Base-by-base conservation (phyloP, 495 filamentous ascomycete species). In the Talaromyces adpressus region DNA sequence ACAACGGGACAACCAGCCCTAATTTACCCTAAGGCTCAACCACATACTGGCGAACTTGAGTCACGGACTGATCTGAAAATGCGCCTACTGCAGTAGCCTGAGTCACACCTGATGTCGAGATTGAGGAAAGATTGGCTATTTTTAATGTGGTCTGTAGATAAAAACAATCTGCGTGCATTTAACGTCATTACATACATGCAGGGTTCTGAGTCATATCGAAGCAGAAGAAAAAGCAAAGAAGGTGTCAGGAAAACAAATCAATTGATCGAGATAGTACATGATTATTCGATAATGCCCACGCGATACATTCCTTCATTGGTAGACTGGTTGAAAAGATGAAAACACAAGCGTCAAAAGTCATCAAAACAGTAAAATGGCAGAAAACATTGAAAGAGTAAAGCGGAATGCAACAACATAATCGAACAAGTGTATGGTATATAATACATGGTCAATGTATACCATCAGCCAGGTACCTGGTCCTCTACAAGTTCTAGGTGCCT, bases 141-240 rank as follows among this genome's bases (percentile, higher is more conserved):
- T 20, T 49, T 20, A 8, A 9, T 20, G 6, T 49, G n/a, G 16
- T 49, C 22, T 49, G 45, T 27, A 9, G 20, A 29, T 25, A 29
- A 54, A 20, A 14, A 54, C 12, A 54, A 54, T 25, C 14, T 54
- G 51, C 20, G 51, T 54, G 51, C 25, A 54, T 49, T 49, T 49
- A 49, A 49, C 1, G 54, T 59, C 56, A 23, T 52, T 64, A 57
- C 32, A 62, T 67, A 66, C 47, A 62, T 56, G 49, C 41, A 62
- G 67, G 58, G 39, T 32, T 59, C 52, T 67, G 65, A 63, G 62
- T 65, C 65, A 54, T 61, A 29, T 53, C 65, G 59, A 3, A 51
- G 57, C 61, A 56, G 60, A 41, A 53, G 57, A 57, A 53, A 22
- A 63, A 51, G 20, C 45, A 23, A 63, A n/a, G n/a, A 59, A 61